These are phyloP conservation scores for Gaertneriomyces semiglobifer DNA, from an alignment of 192 early-diverging fungal species.

Conservation along the genomic window DNA sequence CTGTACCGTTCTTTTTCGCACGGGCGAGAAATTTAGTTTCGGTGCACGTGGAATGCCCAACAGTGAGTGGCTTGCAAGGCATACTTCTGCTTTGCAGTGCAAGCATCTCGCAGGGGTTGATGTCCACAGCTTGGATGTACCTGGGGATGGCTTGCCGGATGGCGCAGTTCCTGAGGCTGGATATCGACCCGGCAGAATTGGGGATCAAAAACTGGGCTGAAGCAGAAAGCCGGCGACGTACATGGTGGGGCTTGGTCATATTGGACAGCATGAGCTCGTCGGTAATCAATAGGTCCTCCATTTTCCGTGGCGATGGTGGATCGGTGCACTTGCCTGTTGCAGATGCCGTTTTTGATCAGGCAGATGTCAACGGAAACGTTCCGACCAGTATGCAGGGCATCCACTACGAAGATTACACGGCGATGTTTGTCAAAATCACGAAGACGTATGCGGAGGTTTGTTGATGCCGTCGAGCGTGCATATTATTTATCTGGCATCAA, in stretches of 20 bases:
- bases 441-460: slow-evolving; percentile 9
- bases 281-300: background rate
- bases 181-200: slow-evolving; percentile 22
- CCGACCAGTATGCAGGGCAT: slow-evolving; percentile 13
- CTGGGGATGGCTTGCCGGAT: slow-evolving; percentile 25
- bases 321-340: slow-evolving; percentile 12
- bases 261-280: slow-evolving; percentile 24
- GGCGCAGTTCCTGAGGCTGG: slow-evolving; percentile 18
- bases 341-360: slow-evolving; percentile 20
- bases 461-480: background rate
- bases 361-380: slow-evolving; percentile 15
- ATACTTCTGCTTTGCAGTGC: slow-evolving; percentile 6
- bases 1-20: slow-evolving; percentile 13
- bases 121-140: slow-evolving; percentile 26
- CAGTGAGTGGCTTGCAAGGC: slow-evolving; percentile 23
- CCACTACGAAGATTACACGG: background rate
- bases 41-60: slow-evolving; percentile 21
- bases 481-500: background rate
- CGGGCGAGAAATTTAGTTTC: slow-evolving; percentile 20
- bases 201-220: slow-evolving; percentile 23
- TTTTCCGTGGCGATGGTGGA: background rate
- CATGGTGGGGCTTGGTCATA: slow-evolving; percentile 19
- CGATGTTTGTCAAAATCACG: background rate
- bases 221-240: slow-evolving; percentile 15
- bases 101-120: slow-evolving; percentile 9